Evolutionary conservation across 108 stramenopile genomes (phyloP), one percentile per base, ranked within the genome.

Genomic region (Schizochytrium sp.): DNA sequence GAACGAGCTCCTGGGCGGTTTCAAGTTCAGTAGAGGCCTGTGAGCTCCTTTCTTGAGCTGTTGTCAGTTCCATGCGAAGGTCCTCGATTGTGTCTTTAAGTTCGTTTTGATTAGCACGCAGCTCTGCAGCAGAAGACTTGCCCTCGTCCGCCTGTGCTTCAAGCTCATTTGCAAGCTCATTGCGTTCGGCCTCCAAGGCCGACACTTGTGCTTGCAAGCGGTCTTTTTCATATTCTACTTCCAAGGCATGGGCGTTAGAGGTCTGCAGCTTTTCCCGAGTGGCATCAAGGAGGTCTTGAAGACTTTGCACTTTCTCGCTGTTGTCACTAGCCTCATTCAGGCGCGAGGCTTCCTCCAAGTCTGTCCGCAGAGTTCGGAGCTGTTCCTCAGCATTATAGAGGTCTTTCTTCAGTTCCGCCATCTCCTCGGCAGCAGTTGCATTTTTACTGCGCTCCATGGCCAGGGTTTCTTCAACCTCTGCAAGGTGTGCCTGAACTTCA

Each of bases 251-350:
- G 50, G 47, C 28, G 17, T 55, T 47, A 10, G 76, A 47, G 5
- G 10, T 53, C n/a, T 83, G 50, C 0, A 83, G 76, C 47, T 83
- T 49, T n/a, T 28, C 76, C 28, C 47, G 19, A 5, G 28, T 38
- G 15, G 47, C 47, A 3, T 83, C 76, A 2, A 55, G 53, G 1
- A 53, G 42, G 12, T 69, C 64, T 44, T 69, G 64, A 69, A 83
- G 76, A 1, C 45, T 0, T 0, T 55, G 5, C 2, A 55, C 2
- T 10, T 55, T 55, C 50, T n/a, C 47, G 76, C 76, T 55, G 2
- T 47, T 19, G 76, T 83, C 50, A 38, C 55, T 53, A 10, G 76
- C 47, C 50, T n/a, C 76, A 17, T 83, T 7, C 64, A 69, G 12
- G 28, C 50, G 50, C 28, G 47, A 13, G 0, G 76, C 40, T 38